Conservation (phyloP, 1,139 yeast species). For the Pichia sorboxylosa region DNA sequence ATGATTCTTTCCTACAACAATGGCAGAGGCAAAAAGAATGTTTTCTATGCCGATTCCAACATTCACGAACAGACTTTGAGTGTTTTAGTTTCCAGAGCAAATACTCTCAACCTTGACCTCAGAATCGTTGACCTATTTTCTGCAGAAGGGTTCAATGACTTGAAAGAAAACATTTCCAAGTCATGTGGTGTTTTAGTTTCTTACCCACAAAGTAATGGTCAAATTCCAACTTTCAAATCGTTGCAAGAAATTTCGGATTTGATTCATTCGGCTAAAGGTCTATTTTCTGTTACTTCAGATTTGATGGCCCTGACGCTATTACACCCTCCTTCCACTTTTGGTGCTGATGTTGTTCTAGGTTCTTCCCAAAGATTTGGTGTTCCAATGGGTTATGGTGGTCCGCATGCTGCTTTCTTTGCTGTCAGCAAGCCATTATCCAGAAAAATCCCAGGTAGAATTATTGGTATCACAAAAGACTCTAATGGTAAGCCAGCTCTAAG, state of each 20-base stretch:
- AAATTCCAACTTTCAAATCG: slow-evolving; percentile 36
- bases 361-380: slow-evolving; percentile 94
- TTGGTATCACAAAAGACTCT: slow-evolving; percentile 88
- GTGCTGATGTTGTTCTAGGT: slow-evolving; percentile 91
- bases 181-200: slow-evolving; percentile 80
- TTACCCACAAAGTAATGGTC: slow-evolving; percentile 85
- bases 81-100: slow-evolving; percentile 71
- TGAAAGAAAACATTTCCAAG: slow-evolving; percentile 29
- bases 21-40: slow-evolving; percentile 52
- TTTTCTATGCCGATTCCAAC: slow-evolving; percentile 62
- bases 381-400: slow-evolving; percentile 97
- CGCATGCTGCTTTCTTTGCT: slow-evolving; percentile 96
- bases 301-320: slow-evolving; percentile 76
- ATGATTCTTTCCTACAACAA: slow-evolving; percentile 73
- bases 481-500: slow-evolving; percentile 81
- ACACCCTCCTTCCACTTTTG: slow-evolving; percentile 73
- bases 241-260: slow-evolving; percentile 48
- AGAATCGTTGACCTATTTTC: slow-evolving; percentile 42
- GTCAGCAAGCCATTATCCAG: slow-evolving; percentile 69
- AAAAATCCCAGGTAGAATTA: slow-evolving; percentile 92
- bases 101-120: slow-evolving; percentile 58
- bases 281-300: slow-evolving; percentile 81
- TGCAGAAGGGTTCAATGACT: slow-evolving; percentile 32
- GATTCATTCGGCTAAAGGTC: slow-evolving; percentile 61
- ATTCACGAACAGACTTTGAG: slow-evolving; percentile 80